Evolutionary conservation across 2,329 filamentous ascomycete genomes (phyloP), one percentile per base, ranked within the genome.

Genomic region (Phaeosphaeriaceae sp.): DNA sequence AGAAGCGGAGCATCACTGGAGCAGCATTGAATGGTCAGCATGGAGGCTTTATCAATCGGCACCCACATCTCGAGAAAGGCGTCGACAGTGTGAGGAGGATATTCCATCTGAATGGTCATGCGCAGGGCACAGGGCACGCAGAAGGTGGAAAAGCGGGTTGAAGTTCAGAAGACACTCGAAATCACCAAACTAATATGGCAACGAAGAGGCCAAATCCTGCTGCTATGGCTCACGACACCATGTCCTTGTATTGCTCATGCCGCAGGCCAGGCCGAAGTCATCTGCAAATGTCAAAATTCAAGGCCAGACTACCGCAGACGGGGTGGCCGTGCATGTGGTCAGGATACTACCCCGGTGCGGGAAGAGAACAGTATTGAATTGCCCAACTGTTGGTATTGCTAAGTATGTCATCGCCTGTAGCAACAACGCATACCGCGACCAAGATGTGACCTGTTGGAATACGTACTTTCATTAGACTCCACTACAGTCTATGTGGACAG

Each of bases 11-110:
- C 20, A 27, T 62, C 7, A 57, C 57, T 20, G 56, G 64, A 24
- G 53, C 54, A 24, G 54, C 58, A 17, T 59, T 50, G 27, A 66
- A 60, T 25, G 54, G 54, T 41, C 63, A 63, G 22, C 67, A 64
- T 51, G 72, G 55, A 24, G 71, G 62, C 47, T 76, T 78, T 52
- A 68, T 79, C 25, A 62, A 68, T 2, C 63, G 78, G 24, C 77
- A 79, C 61, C 75, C 75, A 22, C 78, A 79, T 62, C 56, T 83
- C 10, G 78, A 78, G 62, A 76, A 78, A 53, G 77, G 80, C 1
- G 75, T 83, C 7, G 81, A 80, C 41, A 77, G 77, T 36, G 75
- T 83, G 7, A 80, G 77, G 56, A 78, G 76, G 57, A 80, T 81
- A 7, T 68, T 84, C 31, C 72, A 79, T 61, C 61, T 80, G 13